A percentile compares a stretch with the other conserved stretches of the same genome.
phyloP scores from a whole-genome alignment of 2,329 filamentous ascomycete species.

The Arthrobotrys conoides region DNA sequence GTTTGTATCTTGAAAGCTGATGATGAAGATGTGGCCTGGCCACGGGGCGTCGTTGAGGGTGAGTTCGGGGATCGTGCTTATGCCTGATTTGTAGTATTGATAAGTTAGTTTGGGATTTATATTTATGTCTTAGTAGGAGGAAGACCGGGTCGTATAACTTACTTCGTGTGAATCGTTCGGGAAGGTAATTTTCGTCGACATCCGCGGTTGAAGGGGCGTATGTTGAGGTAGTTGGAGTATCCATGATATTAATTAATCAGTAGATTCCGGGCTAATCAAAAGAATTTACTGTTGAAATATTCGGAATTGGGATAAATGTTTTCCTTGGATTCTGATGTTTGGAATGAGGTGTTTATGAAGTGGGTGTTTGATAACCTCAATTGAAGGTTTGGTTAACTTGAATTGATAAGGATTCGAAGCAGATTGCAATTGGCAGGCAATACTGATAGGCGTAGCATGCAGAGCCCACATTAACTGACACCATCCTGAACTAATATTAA shows the following conservation, averaged over 20 bases:
- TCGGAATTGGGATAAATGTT: no score
- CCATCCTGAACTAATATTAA: no score
- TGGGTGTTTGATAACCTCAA: no score
- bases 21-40: constrained; percentile 34
- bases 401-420: no score
- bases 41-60: constrained; percentile 21
- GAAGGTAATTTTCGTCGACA: neutral
- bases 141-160: neutral
- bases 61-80: neutral
- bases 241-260: neutral
- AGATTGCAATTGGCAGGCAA: no score
- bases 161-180: neutral
- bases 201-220: neutral
- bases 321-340: no score
- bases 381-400: no score
- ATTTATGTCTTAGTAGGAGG: neutral
- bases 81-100: neutral
- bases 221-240: neutral
- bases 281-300: no score
- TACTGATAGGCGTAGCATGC: no score
- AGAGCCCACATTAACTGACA: no score
- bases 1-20: constrained; percentile 16
- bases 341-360: no score
- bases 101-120: neutral
- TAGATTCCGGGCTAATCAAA: no score